Percentiles rank a stretch among this genome's conserved stretches.
Conservation (phyloP, 2,329 filamentous ascomycete species). For the Colletotrichum brevisporum region DNA sequence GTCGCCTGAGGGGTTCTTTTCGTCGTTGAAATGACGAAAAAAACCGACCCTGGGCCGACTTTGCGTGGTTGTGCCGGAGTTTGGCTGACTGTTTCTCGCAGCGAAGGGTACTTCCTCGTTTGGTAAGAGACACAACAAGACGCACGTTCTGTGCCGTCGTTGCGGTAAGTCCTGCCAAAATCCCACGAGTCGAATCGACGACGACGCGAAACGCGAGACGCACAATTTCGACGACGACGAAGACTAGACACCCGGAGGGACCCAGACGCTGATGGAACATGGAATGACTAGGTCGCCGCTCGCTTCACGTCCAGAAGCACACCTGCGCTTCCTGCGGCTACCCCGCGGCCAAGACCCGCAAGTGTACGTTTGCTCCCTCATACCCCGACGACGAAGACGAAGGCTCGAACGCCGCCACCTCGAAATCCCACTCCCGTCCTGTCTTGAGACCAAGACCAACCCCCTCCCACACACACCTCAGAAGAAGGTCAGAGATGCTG, state of each 20-base stretch:
- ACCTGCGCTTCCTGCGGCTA: constrained; percentile 97
- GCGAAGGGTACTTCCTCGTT: constrained; percentile 72
- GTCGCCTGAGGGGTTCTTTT: background rate
- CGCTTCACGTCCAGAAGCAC: constrained; percentile 99
- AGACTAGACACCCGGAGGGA: background rate
- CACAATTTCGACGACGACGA: constrained; percentile 16
- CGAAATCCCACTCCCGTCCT: background rate
- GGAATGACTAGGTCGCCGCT: constrained; percentile 80
- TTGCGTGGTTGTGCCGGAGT: constrained; percentile 45
- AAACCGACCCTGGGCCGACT: constrained; percentile 29
- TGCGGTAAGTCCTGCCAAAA: constrained; percentile 80
- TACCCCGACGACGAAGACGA: constrained; percentile 30
- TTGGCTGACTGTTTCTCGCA: constrained; percentile 50
- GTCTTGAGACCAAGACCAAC: background rate
- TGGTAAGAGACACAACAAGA: constrained; percentile 90
- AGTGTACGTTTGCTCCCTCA: constrained; percentile 82
- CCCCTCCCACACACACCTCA: background rate
- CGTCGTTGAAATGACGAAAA: constrained; percentile 12
- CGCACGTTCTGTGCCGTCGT: constrained; percentile 98
- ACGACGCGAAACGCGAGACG: background rate
- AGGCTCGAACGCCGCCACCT: background rate
- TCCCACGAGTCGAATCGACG: constrained; percentile 17
- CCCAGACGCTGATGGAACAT: background rate
- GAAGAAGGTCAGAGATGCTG: constrained; percentile 20
- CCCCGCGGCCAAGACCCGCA: constrained; percentile 95